These are phyloP conservation scores for Andrographis paniculata DNA, from an alignment of 305 asterid genomes.

Conservation along the genomic window DNA sequence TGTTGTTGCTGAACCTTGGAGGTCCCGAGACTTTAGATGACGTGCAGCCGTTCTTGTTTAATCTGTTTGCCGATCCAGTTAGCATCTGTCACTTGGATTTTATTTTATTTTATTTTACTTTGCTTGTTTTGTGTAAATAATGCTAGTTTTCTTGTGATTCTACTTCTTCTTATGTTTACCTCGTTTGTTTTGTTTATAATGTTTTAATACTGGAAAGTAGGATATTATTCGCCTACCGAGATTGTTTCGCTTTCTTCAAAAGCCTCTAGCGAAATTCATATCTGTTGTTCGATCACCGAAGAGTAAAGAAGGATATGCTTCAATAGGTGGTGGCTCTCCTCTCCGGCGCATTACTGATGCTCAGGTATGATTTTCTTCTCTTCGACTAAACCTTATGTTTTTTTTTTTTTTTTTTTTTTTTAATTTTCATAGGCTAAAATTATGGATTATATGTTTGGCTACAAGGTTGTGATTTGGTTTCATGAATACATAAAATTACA, in stretches of 20 bases:
- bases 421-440: no score
- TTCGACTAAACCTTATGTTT: constrained; percentile 10
- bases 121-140: constrained; percentile 10
- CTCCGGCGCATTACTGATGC: constrained; percentile 95
- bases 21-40: constrained; percentile 98
- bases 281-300: constrained; percentile 92
- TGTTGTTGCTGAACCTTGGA: constrained; percentile 89
- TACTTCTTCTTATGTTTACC: constrained; percentile 4
- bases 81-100: constrained; percentile 20
- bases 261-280: constrained; percentile 89
- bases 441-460: no score
- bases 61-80: constrained; percentile 97
- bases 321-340: constrained; percentile 99
- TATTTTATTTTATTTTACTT: constrained; percentile 16
- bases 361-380: constrained; percentile 49
- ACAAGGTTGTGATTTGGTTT: no score
- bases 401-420: no score
- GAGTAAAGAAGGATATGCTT: constrained; percentile 98
- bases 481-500: no score
- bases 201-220: constrained; percentile 33
- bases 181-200: constrained; percentile 10
- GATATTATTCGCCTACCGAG: constrained; percentile 97
- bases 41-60: constrained; percentile 91
- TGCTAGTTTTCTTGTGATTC: background rate
- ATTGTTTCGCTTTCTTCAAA: constrained; percentile 85